Conservation (phyloP, 2,329 filamentous ascomycete genomes). For the Triangularia setosa region DNA sequence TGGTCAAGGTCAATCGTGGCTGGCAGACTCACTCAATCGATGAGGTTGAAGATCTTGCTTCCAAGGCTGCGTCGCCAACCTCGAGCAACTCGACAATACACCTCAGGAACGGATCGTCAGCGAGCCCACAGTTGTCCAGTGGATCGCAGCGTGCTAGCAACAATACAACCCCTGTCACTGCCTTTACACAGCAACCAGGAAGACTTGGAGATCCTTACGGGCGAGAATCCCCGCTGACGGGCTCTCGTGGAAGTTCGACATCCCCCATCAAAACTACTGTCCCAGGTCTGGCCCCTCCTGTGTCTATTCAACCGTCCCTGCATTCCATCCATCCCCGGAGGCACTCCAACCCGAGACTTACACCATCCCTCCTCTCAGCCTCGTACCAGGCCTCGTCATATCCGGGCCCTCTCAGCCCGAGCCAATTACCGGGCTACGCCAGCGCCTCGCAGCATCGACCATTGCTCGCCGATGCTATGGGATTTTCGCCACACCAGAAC, state of each 20-base stretch:
- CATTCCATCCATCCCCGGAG: conserved; percentile 43
- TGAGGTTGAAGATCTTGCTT: conserved; percentile 71
- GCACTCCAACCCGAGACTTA: conserved; percentile 47
- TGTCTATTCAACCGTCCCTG: conserved; percentile 50
- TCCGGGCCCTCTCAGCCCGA: conserved; percentile 36
- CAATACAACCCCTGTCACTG: conserved; percentile 30
- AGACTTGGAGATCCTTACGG: conserved; percentile 14
- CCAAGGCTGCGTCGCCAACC: conserved; percentile 61
- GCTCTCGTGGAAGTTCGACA: conserved; percentile 19
- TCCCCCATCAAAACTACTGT: conserved; percentile 36
- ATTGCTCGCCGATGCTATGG: conserved; percentile 47
- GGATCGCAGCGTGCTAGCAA: conserved; percentile 36
- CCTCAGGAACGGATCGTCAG: conserved; percentile 47
- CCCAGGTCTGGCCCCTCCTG: conserved; percentile 48
- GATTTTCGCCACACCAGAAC: conserved; percentile 67
- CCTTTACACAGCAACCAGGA: conserved; percentile 18
- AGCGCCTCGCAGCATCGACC: conserved; percentile 35
- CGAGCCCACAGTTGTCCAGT: conserved; percentile 49
- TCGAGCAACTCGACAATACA: conserved; percentile 56
- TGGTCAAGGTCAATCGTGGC: conserved; percentile 87
- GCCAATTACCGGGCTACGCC: conserved; percentile 32
- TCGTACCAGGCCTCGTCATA: conserved; percentile 45
- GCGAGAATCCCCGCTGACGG: conserved; percentile 14
- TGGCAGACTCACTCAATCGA: conserved; percentile 77
- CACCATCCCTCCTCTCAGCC: conserved; percentile 48